phyloP scores from a whole-genome alignment of 306 rosid genomes.

The Argentina anserina region DNA sequence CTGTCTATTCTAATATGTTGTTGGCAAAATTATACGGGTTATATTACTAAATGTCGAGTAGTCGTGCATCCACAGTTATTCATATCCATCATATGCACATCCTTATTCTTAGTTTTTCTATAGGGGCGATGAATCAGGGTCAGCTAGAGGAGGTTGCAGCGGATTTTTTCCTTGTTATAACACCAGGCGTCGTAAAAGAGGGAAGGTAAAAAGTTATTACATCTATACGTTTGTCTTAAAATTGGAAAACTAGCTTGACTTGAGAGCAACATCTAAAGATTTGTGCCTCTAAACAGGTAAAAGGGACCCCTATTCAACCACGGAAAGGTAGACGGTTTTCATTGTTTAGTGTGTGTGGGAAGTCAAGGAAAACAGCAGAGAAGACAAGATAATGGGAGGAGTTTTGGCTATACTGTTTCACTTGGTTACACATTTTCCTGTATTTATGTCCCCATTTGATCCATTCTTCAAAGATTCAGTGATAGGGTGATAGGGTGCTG shows the following conservation, averaged over 20 bases:
- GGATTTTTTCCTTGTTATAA: conserved; percentile 76
- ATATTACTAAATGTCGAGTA: neutral
- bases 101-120: conserved; percentile 20
- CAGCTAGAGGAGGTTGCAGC: conserved; percentile 66
- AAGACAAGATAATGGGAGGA: conserved; percentile 34
- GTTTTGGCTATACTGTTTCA: conserved; percentile 19
- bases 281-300: conserved; percentile 43
- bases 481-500: conserved; percentile 30
- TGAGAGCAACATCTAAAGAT: neutral
- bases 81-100: neutral
- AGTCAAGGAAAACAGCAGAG: conserved; percentile 51
- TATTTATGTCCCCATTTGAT: conserved; percentile 34
- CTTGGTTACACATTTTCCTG: conserved; percentile 22
- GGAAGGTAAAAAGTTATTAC: conserved; percentile 50
- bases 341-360: conserved; percentile 77
- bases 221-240: neutral
- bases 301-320: conserved; percentile 50
- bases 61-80: neutral
- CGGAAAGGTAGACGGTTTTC: conserved; percentile 49
- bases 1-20: neutral
- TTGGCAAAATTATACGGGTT: neutral
- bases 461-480: conserved; percentile 64
- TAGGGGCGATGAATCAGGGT: conserved; percentile 82
- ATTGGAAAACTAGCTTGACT: conserved; percentile 11
- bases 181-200: conserved; percentile 48